Conservation (phyloP, 106 monocot species). For the Acorus gramineus region DNA sequence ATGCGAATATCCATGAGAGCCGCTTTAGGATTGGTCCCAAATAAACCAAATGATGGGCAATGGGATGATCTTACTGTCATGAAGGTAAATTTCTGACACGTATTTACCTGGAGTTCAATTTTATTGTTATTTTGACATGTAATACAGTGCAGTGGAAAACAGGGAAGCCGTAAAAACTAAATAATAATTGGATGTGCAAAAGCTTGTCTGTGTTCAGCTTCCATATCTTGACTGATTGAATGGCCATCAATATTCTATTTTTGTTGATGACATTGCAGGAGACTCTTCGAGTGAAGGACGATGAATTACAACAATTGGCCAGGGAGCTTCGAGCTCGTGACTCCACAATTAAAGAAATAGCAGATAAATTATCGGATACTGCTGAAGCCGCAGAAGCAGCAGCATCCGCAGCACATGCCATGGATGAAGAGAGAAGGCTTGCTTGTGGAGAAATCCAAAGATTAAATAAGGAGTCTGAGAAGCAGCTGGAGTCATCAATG, state of each 20-base stretch:
- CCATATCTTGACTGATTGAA: too few species aligned
- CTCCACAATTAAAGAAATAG: conserved; percentile 73
- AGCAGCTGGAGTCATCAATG: conserved; percentile 27
- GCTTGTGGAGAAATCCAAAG: conserved; percentile 54
- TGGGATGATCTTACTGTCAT: conserved; percentile 77
- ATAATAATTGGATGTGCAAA: too few species aligned
- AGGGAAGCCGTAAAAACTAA: too few species aligned
- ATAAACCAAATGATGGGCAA: conserved; percentile 47
- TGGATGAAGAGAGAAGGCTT: conserved; percentile 83
- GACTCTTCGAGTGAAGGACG: conserved; percentile 91
- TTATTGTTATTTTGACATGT: neutral
- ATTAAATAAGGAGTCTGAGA: conserved; percentile 51
- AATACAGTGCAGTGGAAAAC: too few species aligned
- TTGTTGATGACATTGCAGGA: conserved; percentile 33
- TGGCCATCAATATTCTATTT: neutral
- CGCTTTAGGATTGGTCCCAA: conserved; percentile 51
- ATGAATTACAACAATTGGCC: conserved; percentile 72
- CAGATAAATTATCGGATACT: conserved; percentile 81
- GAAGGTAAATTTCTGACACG: conserved; percentile 45
- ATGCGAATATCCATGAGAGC: conserved; percentile 85
- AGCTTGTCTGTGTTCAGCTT: too few species aligned
- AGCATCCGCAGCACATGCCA: conserved; percentile 77
- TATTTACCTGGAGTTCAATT: neutral
- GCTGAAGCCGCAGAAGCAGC: conserved; percentile 91
- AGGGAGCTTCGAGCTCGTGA: conserved; percentile 71